These are phyloP conservation scores for Fusarium sterilihyphosum DNA, from an alignment of 2,329 filamentous ascomycete genomes.

Conservation along the genomic window DNA sequence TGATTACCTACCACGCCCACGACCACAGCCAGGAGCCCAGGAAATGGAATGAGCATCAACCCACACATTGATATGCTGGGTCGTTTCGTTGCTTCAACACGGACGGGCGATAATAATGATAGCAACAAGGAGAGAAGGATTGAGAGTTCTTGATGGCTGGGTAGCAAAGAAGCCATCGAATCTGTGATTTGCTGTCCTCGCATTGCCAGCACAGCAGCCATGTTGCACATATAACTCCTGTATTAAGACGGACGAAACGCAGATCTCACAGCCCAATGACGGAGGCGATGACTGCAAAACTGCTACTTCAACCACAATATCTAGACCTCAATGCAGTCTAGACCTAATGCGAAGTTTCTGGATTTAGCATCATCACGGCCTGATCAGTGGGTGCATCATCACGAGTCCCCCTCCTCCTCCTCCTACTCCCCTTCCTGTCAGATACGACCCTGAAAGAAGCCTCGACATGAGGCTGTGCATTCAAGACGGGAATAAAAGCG, in stretches of 20 bases:
- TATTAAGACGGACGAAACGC: constrained; percentile 21
- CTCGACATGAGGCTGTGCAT: constrained; percentile 25
- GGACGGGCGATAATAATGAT: not conserved
- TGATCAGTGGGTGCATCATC: constrained; percentile 17
- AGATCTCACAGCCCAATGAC: constrained; percentile 16
- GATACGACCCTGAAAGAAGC: constrained; percentile 7
- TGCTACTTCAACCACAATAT: not conserved
- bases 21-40: constrained; percentile 17
- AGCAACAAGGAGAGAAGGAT: not conserved
- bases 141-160: not conserved
- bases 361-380: constrained; percentile 5
- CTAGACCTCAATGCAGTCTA: not conserved
- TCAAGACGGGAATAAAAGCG: constrained; percentile 18
- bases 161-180: not conserved
- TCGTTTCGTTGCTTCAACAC: constrained; percentile 14
- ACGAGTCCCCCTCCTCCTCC: not conserved
- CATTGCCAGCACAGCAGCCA: constrained; percentile 35
- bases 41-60: constrained; percentile 25
- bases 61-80: constrained; percentile 11
- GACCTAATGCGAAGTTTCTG: not conserved
- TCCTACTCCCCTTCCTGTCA: constrained; percentile 1
- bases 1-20: not conserved
- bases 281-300: constrained; percentile 3
- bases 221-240: constrained; percentile 30
- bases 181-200: constrained; percentile 8